These are phyloP conservation scores for Nakazawaea populi DNA, from an alignment of 805 yeast species.

Conservation along the genomic window DNA sequence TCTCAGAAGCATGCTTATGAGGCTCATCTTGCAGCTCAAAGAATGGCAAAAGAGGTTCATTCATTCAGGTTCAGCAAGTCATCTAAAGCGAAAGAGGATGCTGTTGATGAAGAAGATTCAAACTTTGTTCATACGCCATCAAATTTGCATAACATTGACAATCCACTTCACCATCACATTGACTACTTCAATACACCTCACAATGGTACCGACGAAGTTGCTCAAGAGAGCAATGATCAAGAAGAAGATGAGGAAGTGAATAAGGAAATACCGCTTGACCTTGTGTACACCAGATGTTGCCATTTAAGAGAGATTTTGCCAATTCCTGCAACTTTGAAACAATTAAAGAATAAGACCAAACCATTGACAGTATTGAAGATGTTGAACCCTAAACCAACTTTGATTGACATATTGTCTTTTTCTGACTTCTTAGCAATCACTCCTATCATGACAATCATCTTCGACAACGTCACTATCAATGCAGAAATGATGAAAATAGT, in stretches of 20 bases:
- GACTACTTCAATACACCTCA: conserved; percentile 22
- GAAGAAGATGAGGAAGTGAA: background rate
- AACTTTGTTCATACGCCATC: conserved; percentile 12
- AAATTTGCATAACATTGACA: conserved; percentile 53
- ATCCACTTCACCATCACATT: conserved; percentile 50
- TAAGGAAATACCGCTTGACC: conserved; percentile 34
- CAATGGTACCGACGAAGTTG: conserved; percentile 23
- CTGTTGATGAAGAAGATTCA: conserved; percentile 17
- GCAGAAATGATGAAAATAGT: conserved; percentile 48
- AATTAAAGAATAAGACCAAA: conserved; percentile 41
- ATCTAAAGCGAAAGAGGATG: conserved; percentile 17
- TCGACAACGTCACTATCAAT: conserved; percentile 51
- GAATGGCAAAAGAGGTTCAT: conserved; percentile 62
- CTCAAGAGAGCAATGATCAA: conserved; percentile 19
- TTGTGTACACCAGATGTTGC: conserved; percentile 44
- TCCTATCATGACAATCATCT: conserved; percentile 48
- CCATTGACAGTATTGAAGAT: conserved; percentile 51
- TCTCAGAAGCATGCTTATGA: conserved; percentile 71
- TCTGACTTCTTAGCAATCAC: conserved; percentile 52
- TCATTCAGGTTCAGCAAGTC: conserved; percentile 30
- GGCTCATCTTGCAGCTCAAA: conserved; percentile 66
- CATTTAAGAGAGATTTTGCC: conserved; percentile 44
- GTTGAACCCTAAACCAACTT: conserved; percentile 53
- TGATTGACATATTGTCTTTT: conserved; percentile 51
- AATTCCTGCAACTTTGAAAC: conserved; percentile 47